Percentiles rank a stretch among this genome's conserved stretches.
Evolutionary conservation across 495 filamentous ascomycete genomes (phyloP).

Genomic region (Aspergillus sparsus): DNA sequence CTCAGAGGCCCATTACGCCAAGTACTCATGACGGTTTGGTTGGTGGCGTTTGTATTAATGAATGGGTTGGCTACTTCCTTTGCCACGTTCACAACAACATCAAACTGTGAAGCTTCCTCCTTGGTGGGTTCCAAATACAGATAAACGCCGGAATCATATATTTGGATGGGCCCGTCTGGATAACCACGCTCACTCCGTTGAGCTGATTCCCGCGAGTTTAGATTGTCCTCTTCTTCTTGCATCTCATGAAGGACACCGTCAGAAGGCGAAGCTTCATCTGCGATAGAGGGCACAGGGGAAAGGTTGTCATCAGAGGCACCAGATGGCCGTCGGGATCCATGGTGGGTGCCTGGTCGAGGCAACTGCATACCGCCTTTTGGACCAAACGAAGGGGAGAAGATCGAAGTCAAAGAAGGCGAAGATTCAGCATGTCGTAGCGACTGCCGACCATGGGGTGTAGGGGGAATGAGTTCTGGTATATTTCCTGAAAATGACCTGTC

Average conservation of each 20-base stretch:
- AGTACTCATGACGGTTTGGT: conserved; percentile 44
- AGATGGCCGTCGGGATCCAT: conserved; percentile 32
- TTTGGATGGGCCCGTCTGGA: conserved; percentile 86
- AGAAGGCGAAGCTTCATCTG: conserved; percentile 30
- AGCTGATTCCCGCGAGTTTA: conserved; percentile 72
- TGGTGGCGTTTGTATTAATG: conserved; percentile 36
- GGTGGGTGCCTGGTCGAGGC: conserved; percentile 50
- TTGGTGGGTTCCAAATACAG: conserved; percentile 88
- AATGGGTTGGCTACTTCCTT: conserved; percentile 94
- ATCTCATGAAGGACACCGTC: conserved; percentile 41
- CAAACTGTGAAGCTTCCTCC: conserved; percentile 81
- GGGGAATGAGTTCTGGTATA: conserved; percentile 47
- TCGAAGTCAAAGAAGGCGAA: conserved; percentile 59
- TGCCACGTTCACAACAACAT: conserved; percentile 93
- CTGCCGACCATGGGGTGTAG: conserved; percentile 44
- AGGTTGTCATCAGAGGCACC: conserved; percentile 29
- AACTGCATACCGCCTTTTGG: conserved; percentile 67
- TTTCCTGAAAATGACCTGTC: conserved; percentile 41
- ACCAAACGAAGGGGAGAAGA: conserved; percentile 60
- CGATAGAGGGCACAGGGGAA: conserved; percentile 31
- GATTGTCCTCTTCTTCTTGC: conserved; percentile 76
- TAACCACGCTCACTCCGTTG: conserved; percentile 70
- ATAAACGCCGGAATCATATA: conserved; percentile 90
- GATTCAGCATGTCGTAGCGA: conserved; percentile 68
- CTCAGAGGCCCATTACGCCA: conserved; percentile 39